Base-by-base conservation (phyloP, 2,329 filamentous ascomycete species). In the Metarhizium album region DNA sequence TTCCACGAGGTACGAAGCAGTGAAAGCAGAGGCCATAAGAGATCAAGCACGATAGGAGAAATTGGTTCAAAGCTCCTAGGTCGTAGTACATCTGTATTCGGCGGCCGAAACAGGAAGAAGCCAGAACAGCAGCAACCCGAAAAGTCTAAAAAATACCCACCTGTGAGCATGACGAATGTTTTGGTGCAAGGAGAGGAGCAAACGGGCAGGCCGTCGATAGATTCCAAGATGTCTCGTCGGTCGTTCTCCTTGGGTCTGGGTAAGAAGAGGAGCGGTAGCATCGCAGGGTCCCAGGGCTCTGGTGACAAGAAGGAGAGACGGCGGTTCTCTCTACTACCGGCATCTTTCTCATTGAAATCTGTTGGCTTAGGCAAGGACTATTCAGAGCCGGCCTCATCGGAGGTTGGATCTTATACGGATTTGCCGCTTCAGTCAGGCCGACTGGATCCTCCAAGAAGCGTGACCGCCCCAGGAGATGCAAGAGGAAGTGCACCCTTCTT, bases 11-110 rank as follows among this genome's bases (percentile, higher is more conserved):
- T 73, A 22, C 68, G 71, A 54, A 70, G 69, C 38, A 60, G 61
- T 24, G 73, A 76, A 45, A 64, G 58, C 54, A 71, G 75, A 64
- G 74, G 77, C 33, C 86, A 88, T 70, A 83, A 82, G 65, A 74
- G 82, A 62, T 87, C 84, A 24, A 84, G 80, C 70, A 86, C 86
- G 56, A 87, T 87, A 71, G 89, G 82, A 62, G 89, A 80, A 67
- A 80, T 96, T 52, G 83, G 87, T 49, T 88, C 87, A 60, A 93
- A 87, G 68, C 73, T 95, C 35, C 87, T 95, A 67, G 87, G 89
- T 42, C 83, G 90, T 54, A 88, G 83, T 57, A 86, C 85, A 14
- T 93, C 88, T 8, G 75, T 93, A 53, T 90, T 93, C 63, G 83
- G 86, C n/a, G 76, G 80, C 38, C 71, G 73, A 62, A 66, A 66